Conservation (phyloP, 1,284 basidiomycete genomes). For the Paramarasmius palmivorus region DNA sequence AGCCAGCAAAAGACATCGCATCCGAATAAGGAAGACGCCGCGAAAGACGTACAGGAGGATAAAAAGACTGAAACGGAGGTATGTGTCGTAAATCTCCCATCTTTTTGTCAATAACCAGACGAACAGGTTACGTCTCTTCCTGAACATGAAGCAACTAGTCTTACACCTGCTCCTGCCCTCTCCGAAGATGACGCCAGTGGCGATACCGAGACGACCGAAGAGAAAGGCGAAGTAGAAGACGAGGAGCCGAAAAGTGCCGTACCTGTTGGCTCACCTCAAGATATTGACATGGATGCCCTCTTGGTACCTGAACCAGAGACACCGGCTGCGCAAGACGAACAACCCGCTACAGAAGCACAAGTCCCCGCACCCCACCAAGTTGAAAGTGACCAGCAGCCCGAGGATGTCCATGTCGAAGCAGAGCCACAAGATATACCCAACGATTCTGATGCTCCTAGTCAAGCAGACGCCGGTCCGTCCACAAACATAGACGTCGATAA, state of each 20-base stretch:
- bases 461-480: background rate
- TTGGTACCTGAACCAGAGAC: constrained; percentile 8
- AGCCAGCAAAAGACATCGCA: constrained; percentile 62
- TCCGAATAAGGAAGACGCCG: too few species aligned
- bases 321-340: constrained; percentile 7
- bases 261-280: constrained; percentile 7
- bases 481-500: background rate
- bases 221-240: constrained; percentile 13
- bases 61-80: too few species aligned
- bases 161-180: constrained; percentile 29
- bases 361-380: too few species aligned
- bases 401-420: too few species aligned
- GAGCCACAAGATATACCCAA: too few species aligned
- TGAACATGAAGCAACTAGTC: too few species aligned
- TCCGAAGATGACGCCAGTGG: constrained; percentile 16
- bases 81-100: too few species aligned
- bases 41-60: too few species aligned
- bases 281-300: constrained; percentile 14
- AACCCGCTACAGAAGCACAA: too few species aligned
- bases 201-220: background rate
- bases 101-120: too few species aligned
- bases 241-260: background rate
- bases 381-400: too few species aligned
- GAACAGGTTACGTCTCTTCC: constrained; percentile 4
- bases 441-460: too few species aligned